These are phyloP conservation scores for Kodamaea kaohsiungensis DNA, from an alignment of 805 yeast species.

Conservation along the genomic window DNA sequence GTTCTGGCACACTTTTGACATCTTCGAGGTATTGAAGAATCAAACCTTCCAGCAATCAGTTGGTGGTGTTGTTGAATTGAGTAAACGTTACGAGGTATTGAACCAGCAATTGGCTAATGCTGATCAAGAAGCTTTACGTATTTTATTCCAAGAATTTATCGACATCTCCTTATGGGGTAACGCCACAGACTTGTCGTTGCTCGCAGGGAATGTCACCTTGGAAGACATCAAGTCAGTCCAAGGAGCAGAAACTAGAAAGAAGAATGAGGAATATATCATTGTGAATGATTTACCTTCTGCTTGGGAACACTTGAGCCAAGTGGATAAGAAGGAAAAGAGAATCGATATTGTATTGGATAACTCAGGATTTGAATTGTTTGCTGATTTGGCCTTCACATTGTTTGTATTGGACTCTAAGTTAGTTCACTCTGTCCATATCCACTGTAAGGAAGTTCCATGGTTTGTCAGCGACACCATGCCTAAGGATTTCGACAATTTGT, in stretches of 20 bases:
- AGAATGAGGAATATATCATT: conserved; percentile 75
- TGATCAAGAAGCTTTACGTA: conserved; percentile 45
- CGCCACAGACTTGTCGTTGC: conserved; percentile 89
- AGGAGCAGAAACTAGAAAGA: conserved; percentile 83
- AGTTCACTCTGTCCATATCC: conserved; percentile 65
- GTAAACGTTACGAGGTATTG: conserved; percentile 55
- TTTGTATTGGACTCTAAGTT: conserved; percentile 64
- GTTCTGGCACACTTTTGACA: conserved; percentile 62
- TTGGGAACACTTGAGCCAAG: conserved; percentile 51
- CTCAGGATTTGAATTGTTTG: conserved; percentile 91
- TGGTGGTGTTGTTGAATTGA: conserved; percentile 78
- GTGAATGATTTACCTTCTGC: conserved; percentile 72
- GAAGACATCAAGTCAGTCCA: conserved; percentile 91
- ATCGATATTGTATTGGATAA: conserved; percentile 88
- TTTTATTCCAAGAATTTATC: conserved; percentile 77
- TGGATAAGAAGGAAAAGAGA: conserved; percentile 38
- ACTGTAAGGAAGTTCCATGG: conserved; percentile 93
- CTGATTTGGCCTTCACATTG: conserved; percentile 70
- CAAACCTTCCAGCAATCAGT: conserved; percentile 74
- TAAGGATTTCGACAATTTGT: conserved; percentile 65
- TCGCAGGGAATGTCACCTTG: conserved; percentile 77
- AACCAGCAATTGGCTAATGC: conserved; percentile 22
- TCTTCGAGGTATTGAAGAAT: conserved; percentile 70
- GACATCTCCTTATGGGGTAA: conserved; percentile 97
- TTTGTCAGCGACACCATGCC: conserved; percentile 96